Percentiles rank a stretch among this genome's conserved stretches.
Conservation (phyloP, 305 asterid species). For the Plantago lanceolata region DNA sequence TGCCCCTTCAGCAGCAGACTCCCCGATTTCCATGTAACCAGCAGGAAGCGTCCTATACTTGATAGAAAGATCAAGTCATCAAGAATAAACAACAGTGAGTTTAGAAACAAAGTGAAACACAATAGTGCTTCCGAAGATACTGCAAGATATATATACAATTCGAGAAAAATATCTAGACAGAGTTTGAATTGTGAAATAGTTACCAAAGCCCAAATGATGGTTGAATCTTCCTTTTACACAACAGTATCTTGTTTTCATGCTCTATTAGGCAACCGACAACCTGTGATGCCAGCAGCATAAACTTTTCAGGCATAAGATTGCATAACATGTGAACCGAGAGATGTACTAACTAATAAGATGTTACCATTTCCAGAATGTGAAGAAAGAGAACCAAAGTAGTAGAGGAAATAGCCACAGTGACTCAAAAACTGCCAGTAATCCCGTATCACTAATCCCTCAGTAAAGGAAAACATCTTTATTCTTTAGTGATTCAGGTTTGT, state of each 20-base stretch:
- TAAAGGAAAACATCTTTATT: too few relatives aligned
- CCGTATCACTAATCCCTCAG: too few relatives aligned
- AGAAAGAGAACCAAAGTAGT: too few relatives aligned
- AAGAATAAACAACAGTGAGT: background rate
- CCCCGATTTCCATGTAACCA: constrained; percentile 97
- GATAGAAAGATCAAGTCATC: background rate
- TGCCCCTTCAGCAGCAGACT: constrained; percentile 91
- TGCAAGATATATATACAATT: background rate
- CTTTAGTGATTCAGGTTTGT: too few relatives aligned
- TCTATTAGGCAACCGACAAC: constrained; percentile 98
- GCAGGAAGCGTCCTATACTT: constrained; percentile 91
- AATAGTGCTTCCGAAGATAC: background rate
- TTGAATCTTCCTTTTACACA: constrained; percentile 86
- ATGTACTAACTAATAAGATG: too few relatives aligned
- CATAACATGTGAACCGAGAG: too few relatives aligned
- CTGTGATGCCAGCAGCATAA: constrained; percentile 30
- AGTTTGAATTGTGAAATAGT: constrained; percentile 23
- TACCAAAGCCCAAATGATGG: constrained; percentile 97
- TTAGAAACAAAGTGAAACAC: background rate
- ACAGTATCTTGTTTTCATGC: constrained; percentile 81
- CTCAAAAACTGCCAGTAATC: too few relatives aligned
- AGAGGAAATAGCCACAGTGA: too few relatives aligned
- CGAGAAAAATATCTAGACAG: constrained; percentile 4
- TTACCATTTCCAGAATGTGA: too few relatives aligned
- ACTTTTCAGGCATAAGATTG: too few relatives aligned